Conservation (phyloP, 106 monocot species). For the Apostasia ramifera region DNA sequence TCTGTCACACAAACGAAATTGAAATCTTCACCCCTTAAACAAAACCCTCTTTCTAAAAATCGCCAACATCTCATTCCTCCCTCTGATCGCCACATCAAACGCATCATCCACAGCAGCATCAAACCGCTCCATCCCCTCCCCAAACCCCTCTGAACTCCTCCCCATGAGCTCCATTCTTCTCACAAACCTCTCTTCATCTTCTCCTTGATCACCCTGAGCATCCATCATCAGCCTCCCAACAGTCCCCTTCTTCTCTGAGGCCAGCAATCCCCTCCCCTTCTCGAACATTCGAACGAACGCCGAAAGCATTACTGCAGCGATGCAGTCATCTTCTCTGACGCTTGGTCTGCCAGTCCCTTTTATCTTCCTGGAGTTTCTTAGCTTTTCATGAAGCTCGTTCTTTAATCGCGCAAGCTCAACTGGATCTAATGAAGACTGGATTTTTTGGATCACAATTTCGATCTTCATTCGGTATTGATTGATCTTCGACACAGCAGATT, state of each 20-base stretch:
- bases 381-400: neutral
- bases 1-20: too few species aligned
- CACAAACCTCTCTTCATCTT: constrained; percentile 7
- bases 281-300: constrained; percentile 13
- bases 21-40: too few species aligned
- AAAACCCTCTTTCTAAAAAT: constrained; percentile 22
- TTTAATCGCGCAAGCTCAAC: neutral
- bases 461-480: constrained; percentile 39
- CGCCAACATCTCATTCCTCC: constrained; percentile 63
- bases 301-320: constrained; percentile 16
- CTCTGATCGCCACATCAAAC: constrained; percentile 50
- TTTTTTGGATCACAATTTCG: constrained; percentile 20
- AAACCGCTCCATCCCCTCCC: constrained; percentile 43
- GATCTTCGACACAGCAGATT: constrained; percentile 34
- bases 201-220: constrained; percentile 10
- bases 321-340: constrained; percentile 8
- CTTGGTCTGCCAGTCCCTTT: constrained; percentile 4
- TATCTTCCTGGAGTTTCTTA: constrained; percentile 2
- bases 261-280: too few species aligned
- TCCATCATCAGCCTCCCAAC: constrained; percentile 26
- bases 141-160: constrained; percentile 30
- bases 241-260: constrained; percentile 33
- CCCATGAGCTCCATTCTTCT: constrained; percentile 31
- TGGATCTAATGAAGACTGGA: neutral
- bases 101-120: constrained; percentile 42